A percentile compares a stretch with the other conserved stretches of the same genome.
phyloP scores from a whole-genome alignment of 345 rosid genomes.

The Eucalyptus sp. region DNA sequence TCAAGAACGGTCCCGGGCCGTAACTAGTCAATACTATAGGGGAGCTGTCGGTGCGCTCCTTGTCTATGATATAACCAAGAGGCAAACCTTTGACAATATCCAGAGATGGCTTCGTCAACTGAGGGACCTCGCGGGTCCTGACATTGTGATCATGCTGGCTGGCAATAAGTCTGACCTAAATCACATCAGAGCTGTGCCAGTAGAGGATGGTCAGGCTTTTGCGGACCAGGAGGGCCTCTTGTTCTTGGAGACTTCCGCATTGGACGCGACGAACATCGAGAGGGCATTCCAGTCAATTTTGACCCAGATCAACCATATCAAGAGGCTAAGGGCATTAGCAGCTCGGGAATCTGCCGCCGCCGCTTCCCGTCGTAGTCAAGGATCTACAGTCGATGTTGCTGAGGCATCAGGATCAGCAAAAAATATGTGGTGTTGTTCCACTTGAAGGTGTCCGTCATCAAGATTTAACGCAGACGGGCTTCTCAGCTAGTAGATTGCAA shows the following conservation, averaged over 20 bases:
- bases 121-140: slow-evolving; percentile 68
- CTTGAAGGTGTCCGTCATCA: neutral
- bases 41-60: slow-evolving; percentile 80
- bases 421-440: slow-evolving; percentile 49
- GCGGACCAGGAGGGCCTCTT: slow-evolving; percentile 68
- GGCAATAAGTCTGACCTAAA: slow-evolving; percentile 67
- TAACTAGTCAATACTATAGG: slow-evolving; percentile 67
- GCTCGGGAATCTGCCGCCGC: slow-evolving; percentile 53
- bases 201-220: slow-evolving; percentile 39
- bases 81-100: slow-evolving; percentile 61
- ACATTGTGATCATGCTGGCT: slow-evolving; percentile 77
- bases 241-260: slow-evolving; percentile 62
- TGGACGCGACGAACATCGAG: slow-evolving; percentile 59
- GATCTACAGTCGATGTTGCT: slow-evolving; percentile 48
- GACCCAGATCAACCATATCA: slow-evolving; percentile 54
- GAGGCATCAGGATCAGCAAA: slow-evolving; percentile 35
- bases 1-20: slow-evolving; percentile 64
- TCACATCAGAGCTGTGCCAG: slow-evolving; percentile 56
- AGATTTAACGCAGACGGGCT: neutral
- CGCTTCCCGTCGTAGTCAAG: slow-evolving; percentile 38
- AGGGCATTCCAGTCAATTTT: slow-evolving; percentile 63
- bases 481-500: neutral
- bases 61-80: slow-evolving; percentile 74
- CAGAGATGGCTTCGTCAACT: slow-evolving; percentile 66
- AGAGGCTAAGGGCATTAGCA: slow-evolving; percentile 64